These are phyloP conservation scores for Exobasidium rhododendri DNA, from an alignment of 1,284 basidiomycete genomes.

Conservation along the genomic window DNA sequence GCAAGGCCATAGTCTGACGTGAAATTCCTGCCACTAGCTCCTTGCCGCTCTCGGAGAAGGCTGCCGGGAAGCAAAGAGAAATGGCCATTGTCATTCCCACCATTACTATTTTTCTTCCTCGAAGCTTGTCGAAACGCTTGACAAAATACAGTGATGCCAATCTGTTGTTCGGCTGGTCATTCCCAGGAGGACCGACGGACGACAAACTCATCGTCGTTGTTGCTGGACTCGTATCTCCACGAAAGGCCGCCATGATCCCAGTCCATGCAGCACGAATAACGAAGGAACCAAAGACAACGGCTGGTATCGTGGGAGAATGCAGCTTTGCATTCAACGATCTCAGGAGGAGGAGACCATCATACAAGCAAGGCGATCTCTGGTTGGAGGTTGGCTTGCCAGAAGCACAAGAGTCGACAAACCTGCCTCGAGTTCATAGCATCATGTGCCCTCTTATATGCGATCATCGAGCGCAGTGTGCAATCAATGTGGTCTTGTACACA, in stretches of 20 bases:
- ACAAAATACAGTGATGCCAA: background rate
- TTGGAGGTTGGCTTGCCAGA: background rate
- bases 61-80: too few species aligned
- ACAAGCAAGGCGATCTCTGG: background rate
- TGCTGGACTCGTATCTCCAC: background rate
- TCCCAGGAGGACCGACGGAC: background rate
- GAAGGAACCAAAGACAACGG: background rate
- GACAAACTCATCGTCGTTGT: background rate
- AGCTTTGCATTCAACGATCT: too few species aligned
- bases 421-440: background rate
- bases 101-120: background rate
- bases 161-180: background rate
- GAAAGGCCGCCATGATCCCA: too few species aligned
- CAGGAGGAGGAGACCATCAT: too few species aligned
- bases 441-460: background rate
- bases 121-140: background rate
- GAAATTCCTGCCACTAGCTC: too few species aligned
- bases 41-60: too few species aligned
- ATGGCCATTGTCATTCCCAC: constrained; percentile 1
- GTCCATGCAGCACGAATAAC: background rate
- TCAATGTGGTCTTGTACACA: constrained; percentile 58
- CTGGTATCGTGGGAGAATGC: background rate
- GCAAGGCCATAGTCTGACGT: too few species aligned
- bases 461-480: background rate
- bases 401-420: background rate